Percentiles rank a stretch among this genome's conserved stretches.
phyloP scores from a whole-genome alignment of 148 eudicot species.

The Bassia scoparia region DNA sequence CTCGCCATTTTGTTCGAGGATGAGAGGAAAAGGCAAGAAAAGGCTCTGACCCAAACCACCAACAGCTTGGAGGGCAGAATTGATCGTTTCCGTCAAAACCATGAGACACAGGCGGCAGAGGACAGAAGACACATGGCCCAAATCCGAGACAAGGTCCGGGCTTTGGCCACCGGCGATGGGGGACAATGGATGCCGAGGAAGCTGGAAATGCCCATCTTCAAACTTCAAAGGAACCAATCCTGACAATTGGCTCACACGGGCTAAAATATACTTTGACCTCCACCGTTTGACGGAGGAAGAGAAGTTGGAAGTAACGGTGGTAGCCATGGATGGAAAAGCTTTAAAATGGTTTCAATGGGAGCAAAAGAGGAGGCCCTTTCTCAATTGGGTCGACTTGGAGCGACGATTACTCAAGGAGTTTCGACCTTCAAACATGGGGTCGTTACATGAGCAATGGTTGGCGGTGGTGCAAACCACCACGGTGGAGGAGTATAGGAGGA shows the following conservation, averaged over 20 bases:
- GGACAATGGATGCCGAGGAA: not conserved
- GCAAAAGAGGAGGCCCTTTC: not conserved
- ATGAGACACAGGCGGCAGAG: too few species aligned
- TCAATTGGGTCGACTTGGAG: too few species aligned
- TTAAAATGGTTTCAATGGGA: not conserved
- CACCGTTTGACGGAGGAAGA: not conserved
- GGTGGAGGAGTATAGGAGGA: not conserved
- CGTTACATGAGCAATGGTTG: not conserved
- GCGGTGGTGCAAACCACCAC: not conserved
- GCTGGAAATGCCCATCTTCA: not conserved
- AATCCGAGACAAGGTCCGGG: too few species aligned
- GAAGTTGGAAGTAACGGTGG: not conserved
- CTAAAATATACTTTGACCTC: not conserved
- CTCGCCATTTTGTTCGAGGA: too few species aligned
- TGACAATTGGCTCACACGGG: not conserved
- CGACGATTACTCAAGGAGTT: not conserved
- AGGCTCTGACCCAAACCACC: too few species aligned
- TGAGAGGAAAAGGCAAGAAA: too few species aligned
- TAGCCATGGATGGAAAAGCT: not conserved
- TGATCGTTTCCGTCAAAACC: too few species aligned
- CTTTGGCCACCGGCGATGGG: too few species aligned
- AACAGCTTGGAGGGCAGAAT: too few species aligned
- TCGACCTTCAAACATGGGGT: not conserved
- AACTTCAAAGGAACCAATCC: not conserved
- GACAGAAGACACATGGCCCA: too few species aligned